A percentile compares a stretch with the other conserved stretches of the same genome.
Evolutionary conservation across 345 rosid genomes (phyloP).

Genomic region (Melastoma malabathricum): DNA sequence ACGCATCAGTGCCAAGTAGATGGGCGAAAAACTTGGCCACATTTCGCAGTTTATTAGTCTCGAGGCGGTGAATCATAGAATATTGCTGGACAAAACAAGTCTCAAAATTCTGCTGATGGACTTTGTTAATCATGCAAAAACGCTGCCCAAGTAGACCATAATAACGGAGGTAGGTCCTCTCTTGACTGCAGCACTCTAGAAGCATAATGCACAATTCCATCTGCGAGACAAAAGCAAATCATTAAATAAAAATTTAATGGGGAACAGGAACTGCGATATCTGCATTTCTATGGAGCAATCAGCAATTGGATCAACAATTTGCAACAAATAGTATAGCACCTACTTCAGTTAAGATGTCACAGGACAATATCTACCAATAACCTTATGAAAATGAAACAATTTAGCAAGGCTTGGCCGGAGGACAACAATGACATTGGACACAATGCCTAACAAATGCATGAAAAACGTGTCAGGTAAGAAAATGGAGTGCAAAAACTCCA

Average conservation of each 20-base stretch:
- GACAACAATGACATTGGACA: too few species aligned
- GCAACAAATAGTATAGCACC: too few species aligned
- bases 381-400: too few species aligned
- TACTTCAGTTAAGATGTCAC: too few species aligned
- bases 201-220: conserved; percentile 94
- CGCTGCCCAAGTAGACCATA: conserved; percentile 88
- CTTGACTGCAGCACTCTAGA: conserved; percentile 89
- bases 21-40: conserved; percentile 95
- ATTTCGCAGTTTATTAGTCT: conserved; percentile 77
- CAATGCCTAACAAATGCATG: too few species aligned
- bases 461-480: too few species aligned
- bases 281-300: background rate
- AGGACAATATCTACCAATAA: too few species aligned
- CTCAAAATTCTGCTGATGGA: conserved; percentile 83
- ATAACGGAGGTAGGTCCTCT: conserved; percentile 87
- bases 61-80: conserved; percentile 90
- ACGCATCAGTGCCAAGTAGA: conserved; percentile 79
- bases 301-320: too few species aligned
- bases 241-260: background rate
- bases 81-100: conserved; percentile 85
- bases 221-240: conserved; percentile 27
- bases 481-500: too few species aligned
- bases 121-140: conserved; percentile 89
- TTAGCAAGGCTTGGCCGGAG: too few species aligned
- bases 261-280: background rate